These are phyloP conservation scores for Shiraia sp. DNA, from an alignment of 2,329 filamentous ascomycete genomes.

Conservation along the genomic window DNA sequence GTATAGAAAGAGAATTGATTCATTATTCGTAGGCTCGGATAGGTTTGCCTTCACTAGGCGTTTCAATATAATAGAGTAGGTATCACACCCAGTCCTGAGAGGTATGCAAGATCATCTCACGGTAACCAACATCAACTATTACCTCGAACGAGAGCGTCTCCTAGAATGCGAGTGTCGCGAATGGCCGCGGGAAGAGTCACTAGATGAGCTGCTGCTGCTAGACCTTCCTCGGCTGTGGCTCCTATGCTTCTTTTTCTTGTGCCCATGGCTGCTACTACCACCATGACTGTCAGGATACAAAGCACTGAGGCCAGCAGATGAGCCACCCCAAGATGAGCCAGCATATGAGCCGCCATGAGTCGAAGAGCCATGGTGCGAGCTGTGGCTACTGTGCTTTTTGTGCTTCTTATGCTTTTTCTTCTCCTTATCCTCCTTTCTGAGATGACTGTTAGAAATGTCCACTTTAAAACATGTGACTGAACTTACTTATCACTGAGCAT, in stretches of 20 bases:
- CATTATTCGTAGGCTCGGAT: not conserved
- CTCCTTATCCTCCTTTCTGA: constrained; percentile 36
- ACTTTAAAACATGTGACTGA: no score
- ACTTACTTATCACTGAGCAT: constrained; percentile 51
- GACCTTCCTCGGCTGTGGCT: constrained; percentile 32
- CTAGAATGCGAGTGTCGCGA: constrained; percentile 17
- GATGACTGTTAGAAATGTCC: constrained; percentile 7
- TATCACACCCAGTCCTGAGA: not conserved
- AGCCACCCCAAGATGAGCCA: constrained; percentile 33
- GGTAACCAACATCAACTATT: not conserved
- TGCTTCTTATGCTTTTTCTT: constrained; percentile 45
- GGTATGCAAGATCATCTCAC: not conserved
- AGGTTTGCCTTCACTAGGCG: not conserved
- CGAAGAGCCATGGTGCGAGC: constrained; percentile 30
- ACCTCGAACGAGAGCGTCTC: no score
- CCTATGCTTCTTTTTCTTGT: constrained; percentile 38
- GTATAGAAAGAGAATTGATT: not conserved
- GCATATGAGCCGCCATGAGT: constrained; percentile 18
- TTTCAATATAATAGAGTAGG: not conserved
- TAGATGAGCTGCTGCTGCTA: constrained; percentile 29
- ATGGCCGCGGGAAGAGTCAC: constrained; percentile 36
- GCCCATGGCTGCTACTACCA: constrained; percentile 8
- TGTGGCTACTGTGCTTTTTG: constrained; percentile 35
- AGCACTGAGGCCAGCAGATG: constrained; percentile 39
- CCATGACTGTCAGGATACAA: constrained; percentile 35